Evolutionary conservation across 2,329 filamentous ascomycete species (phyloP).

Genomic region (Lecanicillium sp.): DNA sequence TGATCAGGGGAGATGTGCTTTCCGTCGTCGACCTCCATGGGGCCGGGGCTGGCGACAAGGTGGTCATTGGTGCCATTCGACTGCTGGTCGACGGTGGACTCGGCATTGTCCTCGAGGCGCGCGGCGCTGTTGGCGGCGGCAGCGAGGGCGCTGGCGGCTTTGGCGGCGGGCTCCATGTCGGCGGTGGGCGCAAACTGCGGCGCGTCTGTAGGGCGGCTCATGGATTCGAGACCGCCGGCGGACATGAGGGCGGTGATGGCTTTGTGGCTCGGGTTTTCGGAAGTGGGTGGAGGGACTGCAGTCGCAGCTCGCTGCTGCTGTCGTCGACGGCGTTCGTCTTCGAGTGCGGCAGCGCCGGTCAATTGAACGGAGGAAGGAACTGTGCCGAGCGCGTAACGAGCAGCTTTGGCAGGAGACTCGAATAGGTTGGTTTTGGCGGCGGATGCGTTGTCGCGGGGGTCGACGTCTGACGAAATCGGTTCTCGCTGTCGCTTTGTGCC

Average conservation of each 20-base stretch:
- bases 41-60: slow-evolving; percentile 44
- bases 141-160: slow-evolving; percentile 28
- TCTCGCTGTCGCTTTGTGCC: slow-evolving; percentile 41
- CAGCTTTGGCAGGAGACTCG: slow-evolving; percentile 48
- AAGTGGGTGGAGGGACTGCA: slow-evolving; percentile 37
- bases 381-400: slow-evolving; percentile 40
- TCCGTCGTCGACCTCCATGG: slow-evolving; percentile 48
- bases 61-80: slow-evolving; percentile 37
- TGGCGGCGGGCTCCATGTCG: slow-evolving; percentile 36
- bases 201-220: slow-evolving; percentile 52
- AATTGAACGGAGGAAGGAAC: slow-evolving; percentile 41
- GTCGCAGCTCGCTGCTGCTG: slow-evolving; percentile 11
- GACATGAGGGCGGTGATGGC: slow-evolving; percentile 50
- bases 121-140: slow-evolving; percentile 28
- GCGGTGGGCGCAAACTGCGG: slow-evolving; percentile 39
- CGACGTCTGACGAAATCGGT: slow-evolving; percentile 39
- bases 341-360: slow-evolving; percentile 48
- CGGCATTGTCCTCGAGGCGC: slow-evolving; percentile 31
- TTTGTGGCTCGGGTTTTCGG: slow-evolving; percentile 49
- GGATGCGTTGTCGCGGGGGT: slow-evolving; percentile 28
- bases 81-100: slow-evolving; percentile 39
- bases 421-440: slow-evolving; percentile 29
- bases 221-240: slow-evolving; percentile 42
- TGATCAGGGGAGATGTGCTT: slow-evolving; percentile 31
- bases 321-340: slow-evolving; percentile 23